Conservation (phyloP, 768 basidiomycete species). For the Neoboletus magnificus region DNA sequence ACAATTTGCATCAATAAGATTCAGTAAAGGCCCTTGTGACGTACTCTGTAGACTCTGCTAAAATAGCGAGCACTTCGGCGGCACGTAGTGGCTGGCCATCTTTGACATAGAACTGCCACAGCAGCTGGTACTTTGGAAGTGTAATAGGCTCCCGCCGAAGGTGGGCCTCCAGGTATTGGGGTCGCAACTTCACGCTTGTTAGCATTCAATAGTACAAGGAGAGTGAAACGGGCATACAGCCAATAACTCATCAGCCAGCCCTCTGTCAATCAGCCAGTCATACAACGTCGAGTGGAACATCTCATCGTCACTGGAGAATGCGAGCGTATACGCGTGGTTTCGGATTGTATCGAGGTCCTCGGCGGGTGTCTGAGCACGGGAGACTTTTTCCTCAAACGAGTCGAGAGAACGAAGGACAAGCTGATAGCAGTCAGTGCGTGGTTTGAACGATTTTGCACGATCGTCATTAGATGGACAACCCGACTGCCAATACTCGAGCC, state of each 20-base stretch:
- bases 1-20: slow-evolving; percentile 1
- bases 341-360: slow-evolving; percentile 71
- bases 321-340: slow-evolving; percentile 81
- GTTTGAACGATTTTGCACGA: slow-evolving; percentile 54
- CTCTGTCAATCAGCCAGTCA: slow-evolving; percentile 84
- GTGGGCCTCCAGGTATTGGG: slow-evolving; percentile 85
- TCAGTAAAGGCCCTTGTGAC: slow-evolving; percentile 22
- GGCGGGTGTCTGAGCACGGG: slow-evolving; percentile 28
- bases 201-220: slow-evolving; percentile 4
- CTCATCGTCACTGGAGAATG: slow-evolving; percentile 81
- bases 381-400: slow-evolving; percentile 69
- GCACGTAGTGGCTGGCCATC: slow-evolving; percentile 84
- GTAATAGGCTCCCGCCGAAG: slow-evolving; percentile 77
- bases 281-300: slow-evolving; percentile 94
- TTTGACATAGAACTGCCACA: slow-evolving; percentile 98
- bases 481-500: slow-evolving; percentile 72
- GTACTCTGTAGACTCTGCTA: slow-evolving; percentile 85
- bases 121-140: slow-evolving; percentile 78
- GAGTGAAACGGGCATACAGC: slow-evolving; percentile 55
- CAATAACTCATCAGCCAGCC: slow-evolving; percentile 82
- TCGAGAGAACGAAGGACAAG: slow-evolving; percentile 79
- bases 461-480: slow-evolving; percentile 58
- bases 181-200: slow-evolving; percentile 59
- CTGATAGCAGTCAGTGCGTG: slow-evolving; percentile 73
- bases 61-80: slow-evolving; percentile 74